phyloP scores from a whole-genome alignment of 768 basidiomycete genomes.

The Tulasnella calospora region DNA sequence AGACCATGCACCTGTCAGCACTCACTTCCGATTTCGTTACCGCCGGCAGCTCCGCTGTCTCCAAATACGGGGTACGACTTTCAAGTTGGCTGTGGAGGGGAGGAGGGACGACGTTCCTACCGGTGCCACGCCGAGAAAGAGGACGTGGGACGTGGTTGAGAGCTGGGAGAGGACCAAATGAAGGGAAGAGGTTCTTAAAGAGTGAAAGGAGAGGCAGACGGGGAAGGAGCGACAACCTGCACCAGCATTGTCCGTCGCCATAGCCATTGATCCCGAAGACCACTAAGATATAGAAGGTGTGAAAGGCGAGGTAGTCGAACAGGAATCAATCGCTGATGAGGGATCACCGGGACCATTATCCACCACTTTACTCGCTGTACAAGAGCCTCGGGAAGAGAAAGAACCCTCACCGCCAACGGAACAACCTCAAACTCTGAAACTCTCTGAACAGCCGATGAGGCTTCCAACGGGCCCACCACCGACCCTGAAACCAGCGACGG shows the following conservation, averaged over 20 bases:
- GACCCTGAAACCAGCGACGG: neutral
- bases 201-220: constrained; percentile 20
- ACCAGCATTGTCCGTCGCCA: neutral
- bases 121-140: constrained; percentile 73
- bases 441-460: neutral
- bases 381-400: neutral
- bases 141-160: constrained; percentile 62
- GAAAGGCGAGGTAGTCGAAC: neutral
- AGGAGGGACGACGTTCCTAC: constrained; percentile 50
- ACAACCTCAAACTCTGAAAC: neutral
- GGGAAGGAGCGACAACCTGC: neutral
- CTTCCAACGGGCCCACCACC: neutral
- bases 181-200: constrained; percentile 53
- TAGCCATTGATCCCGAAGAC: neutral
- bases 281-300: neutral
- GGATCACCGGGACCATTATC: neutral
- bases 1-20: constrained; percentile 45
- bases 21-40: constrained; percentile 46
- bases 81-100: constrained; percentile 24
- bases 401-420: neutral
- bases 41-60: constrained; percentile 44
- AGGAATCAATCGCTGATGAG: neutral
- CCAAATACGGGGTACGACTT: constrained; percentile 42
- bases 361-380: neutral
- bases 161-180: constrained; percentile 65